Conservation (phyloP, 441 rosid species). For the Brassica hybrid region DNA sequence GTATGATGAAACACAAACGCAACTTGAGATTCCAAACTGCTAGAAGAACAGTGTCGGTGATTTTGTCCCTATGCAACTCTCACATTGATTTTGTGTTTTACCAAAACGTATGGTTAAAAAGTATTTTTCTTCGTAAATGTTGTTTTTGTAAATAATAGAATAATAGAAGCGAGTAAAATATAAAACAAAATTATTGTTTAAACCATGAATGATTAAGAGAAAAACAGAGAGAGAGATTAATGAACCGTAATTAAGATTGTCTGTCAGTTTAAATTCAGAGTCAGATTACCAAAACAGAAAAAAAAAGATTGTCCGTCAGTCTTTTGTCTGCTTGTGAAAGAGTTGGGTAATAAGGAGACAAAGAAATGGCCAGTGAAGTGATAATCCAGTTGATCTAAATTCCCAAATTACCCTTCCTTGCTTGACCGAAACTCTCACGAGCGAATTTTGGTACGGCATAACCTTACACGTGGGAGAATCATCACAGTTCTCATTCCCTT, state of each 20-base stretch:
- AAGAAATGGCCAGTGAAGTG: slow-evolving; percentile 23
- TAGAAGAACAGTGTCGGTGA: neutral
- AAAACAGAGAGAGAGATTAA: neutral
- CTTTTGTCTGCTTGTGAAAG: slow-evolving; percentile 24
- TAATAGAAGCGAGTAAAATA: neutral
- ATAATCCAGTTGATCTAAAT: neutral
- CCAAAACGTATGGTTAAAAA: neutral
- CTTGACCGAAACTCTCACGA: slow-evolving; percentile 33
- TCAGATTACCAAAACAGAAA: too few relatives aligned
- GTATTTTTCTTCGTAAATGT: too few relatives aligned
- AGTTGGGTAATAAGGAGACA: slow-evolving; percentile 33
- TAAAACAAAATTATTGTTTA: neutral
- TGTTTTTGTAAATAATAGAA: too few relatives aligned
- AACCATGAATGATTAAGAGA: neutral
- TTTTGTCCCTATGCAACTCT: slow-evolving; percentile 12
- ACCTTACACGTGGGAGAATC: slow-evolving; percentile 16
- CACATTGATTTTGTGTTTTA: neutral
- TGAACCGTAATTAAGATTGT: slow-evolving; percentile 42
- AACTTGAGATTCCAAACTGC: neutral
- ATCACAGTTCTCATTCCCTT: neutral
- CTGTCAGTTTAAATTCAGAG: neutral
- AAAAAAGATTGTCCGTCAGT: too few relatives aligned
- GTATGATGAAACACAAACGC: slow-evolving; percentile 16
- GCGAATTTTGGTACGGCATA: slow-evolving; percentile 21
- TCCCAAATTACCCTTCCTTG: slow-evolving; percentile 20